These are phyloP conservation scores for barrel medic (Medicago truncatula) DNA, from an alignment of 306 rosid genomes.

Conservation along the genomic window MtrunA17r5.0-ANR NC_053049.1:34072501-34073000, in stretches of 20 bases:
- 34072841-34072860: background rate
- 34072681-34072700: too few species aligned
- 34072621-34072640: too few species aligned
- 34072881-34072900: background rate
- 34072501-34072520: too few species aligned
- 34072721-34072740: background rate
- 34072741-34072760: background rate
- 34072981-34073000: conserved; percentile 36
- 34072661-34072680: too few species aligned
- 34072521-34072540: too few species aligned
- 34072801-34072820: background rate
- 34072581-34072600: too few species aligned
- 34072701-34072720: too few species aligned
- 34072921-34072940: conserved; percentile 36
- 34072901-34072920: conserved; percentile 34
- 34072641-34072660: too few species aligned
- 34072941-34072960: conserved; percentile 16
- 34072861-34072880: too few species aligned
- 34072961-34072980: conserved; percentile 41
- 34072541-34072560: too few species aligned
- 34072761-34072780: background rate
- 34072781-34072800: background rate
- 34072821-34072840: background rate
- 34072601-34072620: too few species aligned
- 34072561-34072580: too few species aligned